These are phyloP conservation scores for Lablab purpureus DNA, from an alignment of 306 rosid genomes.

Conservation along the genomic window DNA sequence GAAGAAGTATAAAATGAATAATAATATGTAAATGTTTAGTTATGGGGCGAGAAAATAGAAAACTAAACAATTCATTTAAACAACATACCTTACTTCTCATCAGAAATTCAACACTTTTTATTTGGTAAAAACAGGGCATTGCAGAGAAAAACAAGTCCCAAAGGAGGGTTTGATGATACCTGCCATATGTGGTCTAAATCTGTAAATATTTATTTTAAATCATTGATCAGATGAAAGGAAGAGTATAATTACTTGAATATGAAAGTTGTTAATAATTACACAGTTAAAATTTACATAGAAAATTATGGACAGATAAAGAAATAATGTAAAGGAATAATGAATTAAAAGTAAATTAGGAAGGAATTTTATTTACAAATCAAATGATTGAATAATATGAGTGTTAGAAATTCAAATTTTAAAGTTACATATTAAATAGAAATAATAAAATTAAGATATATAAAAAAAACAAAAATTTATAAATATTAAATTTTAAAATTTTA, in stretches of 20 bases:
- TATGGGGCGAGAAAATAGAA: background rate
- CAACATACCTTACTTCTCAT: background rate
- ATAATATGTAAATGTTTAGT: background rate
- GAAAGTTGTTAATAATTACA: conserved; percentile 36
- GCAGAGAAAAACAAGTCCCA: conserved; percentile 4
- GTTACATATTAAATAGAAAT: too few relatives aligned
- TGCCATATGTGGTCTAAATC: conserved; percentile 35
- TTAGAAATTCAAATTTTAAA: too few relatives aligned
- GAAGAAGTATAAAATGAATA: conserved; percentile 2
- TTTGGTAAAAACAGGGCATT: too few relatives aligned
- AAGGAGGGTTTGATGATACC: conserved; percentile 10
- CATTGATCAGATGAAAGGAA: conserved; percentile 41
- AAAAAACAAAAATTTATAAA: too few relatives aligned
- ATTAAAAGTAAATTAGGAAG: conserved; percentile 33
- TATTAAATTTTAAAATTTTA: too few relatives aligned
- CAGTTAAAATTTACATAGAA: conserved; percentile 31
- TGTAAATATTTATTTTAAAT: conserved; percentile 48
- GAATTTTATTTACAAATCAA: conserved; percentile 49
- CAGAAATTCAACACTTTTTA: background rate
- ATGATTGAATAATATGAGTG: conserved; percentile 48
- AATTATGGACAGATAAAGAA: conserved; percentile 39
- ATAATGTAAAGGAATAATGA: conserved; percentile 20
- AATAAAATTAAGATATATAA: too few relatives aligned
- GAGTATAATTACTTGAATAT: background rate
- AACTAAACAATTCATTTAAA: background rate